Conservation (phyloP, 2,329 filamentous ascomycete species). For the Phoma herbarum region DNA sequence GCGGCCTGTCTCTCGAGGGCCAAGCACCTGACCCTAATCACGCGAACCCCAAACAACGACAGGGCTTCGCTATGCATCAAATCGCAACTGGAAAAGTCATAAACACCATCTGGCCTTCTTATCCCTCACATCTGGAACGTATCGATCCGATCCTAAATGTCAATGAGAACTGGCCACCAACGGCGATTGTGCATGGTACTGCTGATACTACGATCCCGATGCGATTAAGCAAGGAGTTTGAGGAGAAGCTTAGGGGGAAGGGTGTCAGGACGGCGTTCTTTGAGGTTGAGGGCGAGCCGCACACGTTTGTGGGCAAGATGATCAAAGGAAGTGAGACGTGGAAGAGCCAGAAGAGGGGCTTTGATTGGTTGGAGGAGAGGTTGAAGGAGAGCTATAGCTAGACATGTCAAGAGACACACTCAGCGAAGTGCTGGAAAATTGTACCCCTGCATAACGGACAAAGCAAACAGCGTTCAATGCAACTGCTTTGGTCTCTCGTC, state of each 20-base stretch:
- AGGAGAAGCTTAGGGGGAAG: slow-evolving; percentile 7
- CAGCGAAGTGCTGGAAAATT: no score
- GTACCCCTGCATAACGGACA: background rate
- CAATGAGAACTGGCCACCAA: slow-evolving; percentile 18
- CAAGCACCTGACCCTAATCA: slow-evolving; percentile 20
- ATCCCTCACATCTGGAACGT: background rate
- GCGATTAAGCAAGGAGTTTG: slow-evolving; percentile 21
- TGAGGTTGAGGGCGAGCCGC: slow-evolving; percentile 22
- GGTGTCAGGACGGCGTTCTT: slow-evolving; percentile 17
- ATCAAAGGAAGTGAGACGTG: slow-evolving; percentile 24
- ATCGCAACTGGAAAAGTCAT: slow-evolving; percentile 24
- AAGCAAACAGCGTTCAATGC: background rate
- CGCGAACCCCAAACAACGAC: slow-evolving; percentile 15
- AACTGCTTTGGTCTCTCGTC: background rate
- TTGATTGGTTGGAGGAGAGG: slow-evolving; percentile 22
- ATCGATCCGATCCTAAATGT: slow-evolving; percentile 25
- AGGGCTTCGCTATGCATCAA: slow-evolving; percentile 24
- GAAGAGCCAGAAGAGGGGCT: slow-evolving; percentile 21
- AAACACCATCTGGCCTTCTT: slow-evolving; percentile 19
- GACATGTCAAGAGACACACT: no score
- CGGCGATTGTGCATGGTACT: slow-evolving; percentile 28
- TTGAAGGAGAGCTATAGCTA: slow-evolving; percentile 3
- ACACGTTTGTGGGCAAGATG: slow-evolving; percentile 32
- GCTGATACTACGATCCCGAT: slow-evolving; percentile 28
- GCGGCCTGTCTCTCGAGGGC: slow-evolving; percentile 30